Conservation (phyloP, 352 stramenopile species). For the Phytophthora crassamura region DNA sequence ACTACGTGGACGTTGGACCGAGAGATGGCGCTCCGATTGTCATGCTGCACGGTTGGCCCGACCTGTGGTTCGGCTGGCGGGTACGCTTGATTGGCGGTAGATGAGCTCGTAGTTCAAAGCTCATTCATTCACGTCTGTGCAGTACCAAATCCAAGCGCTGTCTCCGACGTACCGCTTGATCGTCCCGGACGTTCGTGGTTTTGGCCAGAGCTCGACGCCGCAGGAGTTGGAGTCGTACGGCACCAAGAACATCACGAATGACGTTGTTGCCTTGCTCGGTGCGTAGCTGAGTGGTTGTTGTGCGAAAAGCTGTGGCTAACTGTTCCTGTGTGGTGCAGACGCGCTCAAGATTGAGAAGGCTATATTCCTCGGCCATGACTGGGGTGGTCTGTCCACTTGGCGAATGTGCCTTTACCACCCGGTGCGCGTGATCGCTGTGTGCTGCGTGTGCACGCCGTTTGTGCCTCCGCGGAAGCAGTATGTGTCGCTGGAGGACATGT, state of each 20-base stretch:
- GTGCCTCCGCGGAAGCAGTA: constrained; percentile 43
- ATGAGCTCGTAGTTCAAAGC: background rate
- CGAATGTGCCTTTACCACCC: constrained; percentile 66
- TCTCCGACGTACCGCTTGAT: constrained; percentile 65
- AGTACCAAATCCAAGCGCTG: constrained; percentile 60
- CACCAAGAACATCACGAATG: constrained; percentile 53
- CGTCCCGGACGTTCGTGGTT: constrained; percentile 58
- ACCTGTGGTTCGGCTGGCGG: constrained; percentile 68
- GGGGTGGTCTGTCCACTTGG: constrained; percentile 57
- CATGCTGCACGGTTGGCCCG: constrained; percentile 70
- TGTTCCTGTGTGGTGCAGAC: constrained; percentile 29
- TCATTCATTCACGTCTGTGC: background rate
- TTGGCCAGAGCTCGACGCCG: constrained; percentile 53
- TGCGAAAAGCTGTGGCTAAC: constrained; percentile 3
- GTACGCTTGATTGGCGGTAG: constrained; percentile 23
- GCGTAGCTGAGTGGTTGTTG: background rate
- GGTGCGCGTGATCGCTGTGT: constrained; percentile 56
- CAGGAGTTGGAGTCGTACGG: constrained; percentile 50
- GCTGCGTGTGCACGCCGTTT: constrained; percentile 67
- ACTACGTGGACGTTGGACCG: constrained; percentile 60
- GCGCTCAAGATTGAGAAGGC: constrained; percentile 53
- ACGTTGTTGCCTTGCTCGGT: constrained; percentile 52
- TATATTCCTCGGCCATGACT: constrained; percentile 67
- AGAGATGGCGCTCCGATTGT: constrained; percentile 54
- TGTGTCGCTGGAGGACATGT: constrained; percentile 42